Conservation (phyloP, 139 green algal species). For the Nannochloris sp. region DNA sequence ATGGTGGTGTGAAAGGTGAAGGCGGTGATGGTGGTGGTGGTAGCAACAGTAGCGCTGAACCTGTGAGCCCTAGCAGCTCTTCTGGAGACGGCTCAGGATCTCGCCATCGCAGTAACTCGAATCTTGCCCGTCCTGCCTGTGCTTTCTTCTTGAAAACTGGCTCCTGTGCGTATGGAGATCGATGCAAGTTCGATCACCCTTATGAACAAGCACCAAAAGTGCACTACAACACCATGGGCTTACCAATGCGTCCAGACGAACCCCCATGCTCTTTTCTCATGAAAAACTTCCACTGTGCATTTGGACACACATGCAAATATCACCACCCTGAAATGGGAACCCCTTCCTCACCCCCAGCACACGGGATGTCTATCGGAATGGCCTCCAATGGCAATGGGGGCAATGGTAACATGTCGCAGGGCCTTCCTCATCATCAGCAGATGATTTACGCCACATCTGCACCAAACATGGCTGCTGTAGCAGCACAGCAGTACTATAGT, state of each 20-base stretch:
- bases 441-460: too few species aligned
- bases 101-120: too few species aligned
- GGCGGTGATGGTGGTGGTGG: background rate
- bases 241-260: conserved; percentile 32
- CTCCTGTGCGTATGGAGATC: conserved; percentile 42
- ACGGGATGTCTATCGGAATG: too few species aligned
- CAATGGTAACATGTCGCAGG: too few species aligned
- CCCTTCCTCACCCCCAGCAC: too few species aligned
- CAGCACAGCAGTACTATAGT: too few species aligned
- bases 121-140: conserved; percentile 16
- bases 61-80: background rate
- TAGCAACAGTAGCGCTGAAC: background rate
- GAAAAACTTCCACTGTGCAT: conserved; percentile 26
- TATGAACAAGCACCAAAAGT: conserved; percentile 23
- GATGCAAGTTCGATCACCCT: conserved; percentile 46
- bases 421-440: too few species aligned
- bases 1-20: background rate
- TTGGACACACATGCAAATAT: conserved; percentile 36
- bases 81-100: too few species aligned
- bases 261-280: conserved; percentile 33
- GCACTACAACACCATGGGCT: conserved; percentile 36
- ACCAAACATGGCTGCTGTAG: too few species aligned
- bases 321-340: conserved; percentile 23
- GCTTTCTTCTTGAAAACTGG: conserved; percentile 49
- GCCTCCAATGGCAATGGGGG: too few species aligned